A percentile compares a stretch with the other conserved stretches of the same genome.
Conservation (phyloP, 208 protist species). For the Acanthamoeba castellanii region DNA sequence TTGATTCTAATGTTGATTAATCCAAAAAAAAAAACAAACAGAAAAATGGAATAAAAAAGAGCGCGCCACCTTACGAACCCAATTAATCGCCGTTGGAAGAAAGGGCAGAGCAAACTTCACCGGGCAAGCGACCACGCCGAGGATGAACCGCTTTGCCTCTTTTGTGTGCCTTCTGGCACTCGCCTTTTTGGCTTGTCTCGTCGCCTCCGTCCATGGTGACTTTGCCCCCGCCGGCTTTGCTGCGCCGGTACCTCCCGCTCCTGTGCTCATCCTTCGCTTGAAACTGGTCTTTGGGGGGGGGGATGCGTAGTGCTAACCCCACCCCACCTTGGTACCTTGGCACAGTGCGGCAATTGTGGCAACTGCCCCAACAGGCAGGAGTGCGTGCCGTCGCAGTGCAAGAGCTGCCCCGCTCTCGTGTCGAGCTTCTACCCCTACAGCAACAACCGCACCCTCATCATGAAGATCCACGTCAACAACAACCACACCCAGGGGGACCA, state of each 20-base stretch:
- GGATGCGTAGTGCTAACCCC: neutral
- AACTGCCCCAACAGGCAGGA: constrained; percentile 8
- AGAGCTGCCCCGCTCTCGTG: constrained; percentile 28
- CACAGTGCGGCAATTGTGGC: constrained; percentile 5
- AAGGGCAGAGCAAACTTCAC: too few relatives aligned
- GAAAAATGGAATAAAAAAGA: neutral
- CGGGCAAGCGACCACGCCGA: too few relatives aligned
- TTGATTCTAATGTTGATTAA: neutral
- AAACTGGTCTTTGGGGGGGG: neutral
- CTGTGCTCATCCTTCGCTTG: neutral
- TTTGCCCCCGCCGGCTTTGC: neutral
- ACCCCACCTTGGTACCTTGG: neutral
- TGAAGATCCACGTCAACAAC: constrained; percentile 58
- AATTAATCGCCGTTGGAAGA: too few relatives aligned
- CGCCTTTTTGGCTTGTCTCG: too few relatives aligned
- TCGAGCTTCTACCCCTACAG: constrained; percentile 45
- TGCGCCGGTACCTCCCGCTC: neutral
- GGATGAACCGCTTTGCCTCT: too few relatives aligned
- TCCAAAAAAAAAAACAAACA: too few relatives aligned
- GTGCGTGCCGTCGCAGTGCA: constrained; percentile 41
- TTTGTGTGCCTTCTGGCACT: too few relatives aligned
- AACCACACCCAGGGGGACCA: constrained; percentile 54
- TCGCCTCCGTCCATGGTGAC: too few relatives aligned
- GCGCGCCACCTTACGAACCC: neutral
- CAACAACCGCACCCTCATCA: constrained; percentile 59